Percentiles rank a stretch among this genome's conserved stretches.
These are phyloP conservation scores for Pyrenochaeta sp. DNA, from an alignment of 2,329 filamentous ascomycete genomes.

Conservation along the genomic window DNA sequence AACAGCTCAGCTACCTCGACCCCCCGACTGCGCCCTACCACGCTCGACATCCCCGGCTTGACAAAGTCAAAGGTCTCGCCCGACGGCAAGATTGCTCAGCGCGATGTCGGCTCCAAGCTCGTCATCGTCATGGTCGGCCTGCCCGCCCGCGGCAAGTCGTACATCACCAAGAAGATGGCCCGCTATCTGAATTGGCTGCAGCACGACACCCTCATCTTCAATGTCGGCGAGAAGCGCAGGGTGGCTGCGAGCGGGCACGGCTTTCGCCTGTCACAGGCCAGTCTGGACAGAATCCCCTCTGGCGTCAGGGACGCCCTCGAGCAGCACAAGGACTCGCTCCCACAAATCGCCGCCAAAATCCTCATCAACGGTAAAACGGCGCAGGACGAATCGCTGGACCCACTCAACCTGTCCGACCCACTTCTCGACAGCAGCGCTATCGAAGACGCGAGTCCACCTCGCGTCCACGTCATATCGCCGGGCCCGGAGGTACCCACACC, in stretches of 20 bases:
- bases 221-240: slow-evolving; percentile 90
- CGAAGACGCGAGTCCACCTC: slow-evolving; percentile 32
- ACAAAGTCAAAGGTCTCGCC: slow-evolving; percentile 95
- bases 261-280: slow-evolving; percentile 48
- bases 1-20: slow-evolving; percentile 81
- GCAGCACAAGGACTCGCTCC: slow-evolving; percentile 36
- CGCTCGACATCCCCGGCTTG: slow-evolving; percentile 94
- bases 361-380: slow-evolving; percentile 65
- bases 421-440: slow-evolving; percentile 36
- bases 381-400: slow-evolving; percentile 43
- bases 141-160: slow-evolving; percentile 94
- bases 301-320: slow-evolving; percentile 35
- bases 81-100: slow-evolving; percentile 89
- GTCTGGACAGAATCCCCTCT: slow-evolving; percentile 37
- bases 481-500: slow-evolving; percentile 35
- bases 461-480: slow-evolving; percentile 47
- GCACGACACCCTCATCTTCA: slow-evolving; percentile 95
- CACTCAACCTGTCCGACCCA: slow-evolving; percentile 41
- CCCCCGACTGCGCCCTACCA: slow-evolving; percentile 87
- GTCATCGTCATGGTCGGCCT: slow-evolving; percentile 99
- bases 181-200: slow-evolving; percentile 97
- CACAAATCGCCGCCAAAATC: slow-evolving; percentile 62
- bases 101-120: slow-evolving; percentile 94
- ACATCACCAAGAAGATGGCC: slow-evolving; percentile 98
- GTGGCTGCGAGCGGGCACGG: slow-evolving; percentile 72